Conservation (phyloP, 352 stramenopile genomes). For the Pythium pyrilobum region DNA sequence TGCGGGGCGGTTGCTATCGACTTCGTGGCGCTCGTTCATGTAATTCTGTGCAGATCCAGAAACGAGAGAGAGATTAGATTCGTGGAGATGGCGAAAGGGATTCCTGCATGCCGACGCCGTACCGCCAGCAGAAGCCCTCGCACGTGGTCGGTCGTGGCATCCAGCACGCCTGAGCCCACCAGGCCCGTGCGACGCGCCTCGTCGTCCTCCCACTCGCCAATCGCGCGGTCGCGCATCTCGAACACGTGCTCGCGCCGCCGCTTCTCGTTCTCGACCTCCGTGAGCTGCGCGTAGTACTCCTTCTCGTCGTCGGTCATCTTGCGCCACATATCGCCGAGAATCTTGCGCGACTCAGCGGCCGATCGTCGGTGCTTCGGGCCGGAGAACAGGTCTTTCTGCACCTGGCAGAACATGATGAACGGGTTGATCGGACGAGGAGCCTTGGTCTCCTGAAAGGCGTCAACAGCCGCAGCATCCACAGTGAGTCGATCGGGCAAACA, state of each 20-base stretch:
- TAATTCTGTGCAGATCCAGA: slow-evolving; percentile 36
- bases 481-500: too few relatives aligned
- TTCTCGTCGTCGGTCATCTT: slow-evolving; percentile 80
- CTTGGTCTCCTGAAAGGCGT: slow-evolving; percentile 49
- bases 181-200: slow-evolving; percentile 60
- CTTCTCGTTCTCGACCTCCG: slow-evolving; percentile 77
- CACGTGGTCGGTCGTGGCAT: slow-evolving; percentile 53
- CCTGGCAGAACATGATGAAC: slow-evolving; percentile 81
- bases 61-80: too few relatives aligned
- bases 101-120: slow-evolving; percentile 2
- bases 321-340: slow-evolving; percentile 80
- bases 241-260: slow-evolving; percentile 64
- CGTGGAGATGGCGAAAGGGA: too few relatives aligned
- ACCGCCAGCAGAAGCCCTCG: slow-evolving; percentile 67
- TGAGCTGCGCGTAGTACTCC: slow-evolving; percentile 70
- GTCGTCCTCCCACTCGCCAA: slow-evolving; percentile 75
- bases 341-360: slow-evolving; percentile 68
- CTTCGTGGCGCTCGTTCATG: slow-evolving; percentile 70
- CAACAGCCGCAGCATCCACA: too few relatives aligned
- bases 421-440: slow-evolving; percentile 66
- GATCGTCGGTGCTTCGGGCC: slow-evolving; percentile 50
- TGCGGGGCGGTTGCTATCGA: slow-evolving; percentile 34
- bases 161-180: slow-evolving; percentile 45
- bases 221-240: slow-evolving; percentile 60
- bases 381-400: slow-evolving; percentile 60